Evolutionary conservation across 441 rosid genomes (phyloP).

Genomic region (Corymbia calophylla): DNA sequence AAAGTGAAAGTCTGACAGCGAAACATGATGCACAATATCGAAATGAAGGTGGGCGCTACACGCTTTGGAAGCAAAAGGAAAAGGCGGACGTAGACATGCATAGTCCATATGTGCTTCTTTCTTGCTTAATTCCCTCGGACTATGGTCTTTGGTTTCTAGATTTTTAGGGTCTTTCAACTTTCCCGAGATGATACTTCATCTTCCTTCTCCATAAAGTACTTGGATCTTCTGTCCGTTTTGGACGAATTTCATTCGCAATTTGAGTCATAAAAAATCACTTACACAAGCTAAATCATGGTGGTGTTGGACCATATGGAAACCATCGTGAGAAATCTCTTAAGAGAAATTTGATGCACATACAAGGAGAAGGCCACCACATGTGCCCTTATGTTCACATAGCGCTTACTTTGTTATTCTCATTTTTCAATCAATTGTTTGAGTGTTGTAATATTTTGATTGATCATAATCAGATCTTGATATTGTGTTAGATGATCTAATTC

Average conservation of each 20-base stretch:
- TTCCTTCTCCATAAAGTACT: not conserved
- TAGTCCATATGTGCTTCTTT: not conserved
- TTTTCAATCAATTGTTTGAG: not conserved
- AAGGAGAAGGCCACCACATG: fast-evolving
- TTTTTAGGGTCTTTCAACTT: not conserved
- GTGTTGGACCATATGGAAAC: not conserved
- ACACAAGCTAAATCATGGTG: not conserved
- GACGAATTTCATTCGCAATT: not conserved
- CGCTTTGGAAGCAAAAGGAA: not conserved
- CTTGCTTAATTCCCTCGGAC: not conserved
- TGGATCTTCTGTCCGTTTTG: not conserved
- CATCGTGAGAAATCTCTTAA: not conserved
- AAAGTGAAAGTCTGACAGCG: not conserved
- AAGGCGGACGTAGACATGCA: not conserved
- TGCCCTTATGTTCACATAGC: not conserved
- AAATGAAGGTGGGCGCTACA: not conserved
- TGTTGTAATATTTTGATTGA: fast-evolving
- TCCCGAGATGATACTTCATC: not conserved
- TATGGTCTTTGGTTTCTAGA: not conserved
- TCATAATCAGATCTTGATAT: not conserved
- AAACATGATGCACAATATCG: not conserved
- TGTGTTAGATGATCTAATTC: fast-evolving
- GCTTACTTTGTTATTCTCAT: not conserved
- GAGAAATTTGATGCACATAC: not conserved
- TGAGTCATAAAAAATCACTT: not conserved